Evolutionary conservation across 805 yeast genomes (phyloP), one percentile per base, ranked within the genome.

Genomic region (Hanseniaspora occidentalis): DNA sequence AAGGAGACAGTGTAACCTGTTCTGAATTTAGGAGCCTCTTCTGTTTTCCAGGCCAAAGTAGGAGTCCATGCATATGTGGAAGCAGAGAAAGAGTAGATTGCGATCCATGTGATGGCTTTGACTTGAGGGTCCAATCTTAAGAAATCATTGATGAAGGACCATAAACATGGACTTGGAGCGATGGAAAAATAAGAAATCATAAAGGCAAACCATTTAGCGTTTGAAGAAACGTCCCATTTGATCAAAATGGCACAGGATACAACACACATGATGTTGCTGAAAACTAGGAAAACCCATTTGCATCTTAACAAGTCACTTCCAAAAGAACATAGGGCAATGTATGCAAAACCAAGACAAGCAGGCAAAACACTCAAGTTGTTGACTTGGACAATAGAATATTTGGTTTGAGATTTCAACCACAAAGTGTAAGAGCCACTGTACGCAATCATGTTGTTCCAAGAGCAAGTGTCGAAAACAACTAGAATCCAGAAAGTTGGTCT

Each of bases 161-260:
- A 72, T 37, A 75, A 57, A 36, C 76, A 76, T 0, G 82, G 77
- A 2, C 80, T 75, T 54, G 72, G 72, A 14, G 81, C 71, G 69
- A 79, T 76, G 11, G 77, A 71, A 54, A 73, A 73, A 50, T 75
- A 77, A 17, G 72, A 74, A 37, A 71, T 63, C 50, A 75, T 63
- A 53, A 71, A 77, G 1, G 76, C 83, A 61, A 68, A 74, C 81
- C 82, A 75, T 55, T 77, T 75, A 13, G 81, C 75, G n/a, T 62
- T 43, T 33, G 63, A 62, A 0, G 76, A 65, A 22, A 77, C 73
- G 46, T 75, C 56, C 83, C 83, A 77, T 35, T 67, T 68, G 5
- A 77, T 76, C 47, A 77, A 57, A 19, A 77, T 60, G 1, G 64
- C 63, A 51, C 75, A 73, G 11, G 80, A 77, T 6, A 69, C 50